These are phyloP conservation scores for Phytophthora hybrid DNA, from an alignment of 352 stramenopile genomes.

Conservation along the genomic window DNA sequence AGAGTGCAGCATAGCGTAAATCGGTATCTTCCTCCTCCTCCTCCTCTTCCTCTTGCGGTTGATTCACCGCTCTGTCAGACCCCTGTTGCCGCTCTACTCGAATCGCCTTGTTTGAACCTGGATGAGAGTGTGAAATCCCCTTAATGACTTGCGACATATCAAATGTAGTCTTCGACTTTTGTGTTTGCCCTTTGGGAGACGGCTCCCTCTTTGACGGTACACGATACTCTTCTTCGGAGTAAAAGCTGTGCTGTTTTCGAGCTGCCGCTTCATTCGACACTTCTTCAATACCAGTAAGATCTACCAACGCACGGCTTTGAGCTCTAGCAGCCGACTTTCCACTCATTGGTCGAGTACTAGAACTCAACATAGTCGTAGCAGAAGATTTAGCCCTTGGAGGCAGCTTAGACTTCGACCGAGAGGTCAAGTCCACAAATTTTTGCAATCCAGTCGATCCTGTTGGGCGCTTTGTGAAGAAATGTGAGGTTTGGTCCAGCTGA, in stretches of 20 bases:
- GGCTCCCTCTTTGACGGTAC: conserved; percentile 27
- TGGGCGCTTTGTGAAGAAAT: conserved; percentile 62
- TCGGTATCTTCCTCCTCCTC: conserved; percentile 55
- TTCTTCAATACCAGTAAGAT: conserved; percentile 56
- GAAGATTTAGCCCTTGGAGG: conserved; percentile 19
- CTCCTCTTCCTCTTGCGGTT: conserved; percentile 51
- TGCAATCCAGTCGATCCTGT: conserved; percentile 20
- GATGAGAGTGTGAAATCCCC: conserved; percentile 63
- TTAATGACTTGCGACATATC: conserved; percentile 75
- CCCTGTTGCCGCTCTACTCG: conserved; percentile 22
- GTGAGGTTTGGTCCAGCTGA: conserved; percentile 57
- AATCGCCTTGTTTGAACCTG: conserved; percentile 34
- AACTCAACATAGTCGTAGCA: conserved; percentile 23
- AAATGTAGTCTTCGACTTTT: conserved; percentile 54
- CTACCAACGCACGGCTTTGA: conserved; percentile 50
- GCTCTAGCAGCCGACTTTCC: conserved; percentile 65
- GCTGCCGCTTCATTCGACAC: conserved; percentile 56
- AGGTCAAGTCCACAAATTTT: conserved; percentile 33
- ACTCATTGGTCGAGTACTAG: conserved; percentile 56
- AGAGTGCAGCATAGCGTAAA: conserved; percentile 68
- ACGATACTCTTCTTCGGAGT: conserved; percentile 69
- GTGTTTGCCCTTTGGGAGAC: conserved; percentile 29
- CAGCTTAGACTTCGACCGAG: conserved; percentile 39
- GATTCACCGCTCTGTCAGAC: conserved; percentile 10
- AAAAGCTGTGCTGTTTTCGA: conserved; percentile 80